A percentile compares a stretch with the other conserved stretches of the same genome.
Conservation (phyloP, 2,329 filamentous ascomycete species). For the Pseudopyrenochaeta lycopersici region DNA sequence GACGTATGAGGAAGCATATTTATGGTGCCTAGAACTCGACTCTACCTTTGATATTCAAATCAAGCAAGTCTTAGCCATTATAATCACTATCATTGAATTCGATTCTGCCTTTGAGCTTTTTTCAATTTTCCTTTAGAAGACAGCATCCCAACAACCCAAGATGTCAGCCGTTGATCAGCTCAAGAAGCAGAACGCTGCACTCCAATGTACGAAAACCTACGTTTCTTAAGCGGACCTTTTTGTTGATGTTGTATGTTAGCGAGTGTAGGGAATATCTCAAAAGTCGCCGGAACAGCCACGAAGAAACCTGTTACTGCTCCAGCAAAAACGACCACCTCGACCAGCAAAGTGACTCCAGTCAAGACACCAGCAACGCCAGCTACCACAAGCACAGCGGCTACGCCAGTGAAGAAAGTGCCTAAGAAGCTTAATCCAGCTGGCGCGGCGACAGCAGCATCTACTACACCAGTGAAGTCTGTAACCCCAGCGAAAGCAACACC, state of each 20-base stretch:
- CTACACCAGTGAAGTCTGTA: slow-evolving; percentile 16
- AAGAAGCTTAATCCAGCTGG: slow-evolving; percentile 22
- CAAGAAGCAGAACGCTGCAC: slow-evolving; percentile 53
- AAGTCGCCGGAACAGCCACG: slow-evolving; percentile 32
- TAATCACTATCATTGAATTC: background rate
- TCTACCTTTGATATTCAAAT: background rate
- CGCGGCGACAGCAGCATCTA: slow-evolving; percentile 9
- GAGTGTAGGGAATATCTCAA: slow-evolving; percentile 39
- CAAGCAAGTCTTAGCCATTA: background rate
- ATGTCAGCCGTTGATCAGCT: slow-evolving; percentile 50
- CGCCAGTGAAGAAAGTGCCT: slow-evolving; percentile 36
- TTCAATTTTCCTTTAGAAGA: background rate
- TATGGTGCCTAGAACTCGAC: slow-evolving; percentile 17
- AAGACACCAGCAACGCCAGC: slow-evolving; percentile 21
- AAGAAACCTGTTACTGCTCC: slow-evolving; percentile 39
- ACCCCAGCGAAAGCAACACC: slow-evolving; percentile 20
- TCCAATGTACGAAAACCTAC: slow-evolving; percentile 47
- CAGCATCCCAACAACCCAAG: slow-evolving; percentile 4
- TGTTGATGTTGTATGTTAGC: slow-evolving; percentile 25
- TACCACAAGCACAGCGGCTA: slow-evolving; percentile 19
- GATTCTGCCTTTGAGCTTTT: background rate
- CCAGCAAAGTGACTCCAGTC: slow-evolving; percentile 20
- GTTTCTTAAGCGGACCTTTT: background rate
- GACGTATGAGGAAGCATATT: slow-evolving; percentile 26
- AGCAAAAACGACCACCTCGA: slow-evolving; percentile 23